A percentile compares a stretch with the other conserved stretches of the same genome.
Conservation (phyloP, 1,284 basidiomycete species). For the Moesziomyces parantarcticus region DNA sequence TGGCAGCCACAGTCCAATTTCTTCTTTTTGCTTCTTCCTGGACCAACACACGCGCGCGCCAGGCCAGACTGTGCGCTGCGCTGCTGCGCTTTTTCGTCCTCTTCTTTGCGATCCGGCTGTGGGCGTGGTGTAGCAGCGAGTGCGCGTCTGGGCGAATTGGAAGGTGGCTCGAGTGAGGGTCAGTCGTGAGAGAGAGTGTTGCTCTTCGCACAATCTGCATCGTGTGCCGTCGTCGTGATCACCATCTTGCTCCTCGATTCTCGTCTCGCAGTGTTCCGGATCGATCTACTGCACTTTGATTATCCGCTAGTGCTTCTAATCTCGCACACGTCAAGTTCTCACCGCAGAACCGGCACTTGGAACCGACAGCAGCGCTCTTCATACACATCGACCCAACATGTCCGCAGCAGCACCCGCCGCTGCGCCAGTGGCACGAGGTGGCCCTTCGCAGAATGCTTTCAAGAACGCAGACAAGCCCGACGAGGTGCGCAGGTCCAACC, state of each 20-base stretch:
- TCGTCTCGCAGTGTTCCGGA: too few relatives aligned
- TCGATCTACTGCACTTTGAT: too few relatives aligned
- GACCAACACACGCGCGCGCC: not conserved
- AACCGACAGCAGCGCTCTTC: not conserved
- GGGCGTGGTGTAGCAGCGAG: too few relatives aligned
- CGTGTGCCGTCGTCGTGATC: too few relatives aligned
- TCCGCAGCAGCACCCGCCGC: slow-evolving; percentile 46
- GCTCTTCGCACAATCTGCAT: too few relatives aligned
- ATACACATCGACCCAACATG: slow-evolving; percentile 12
- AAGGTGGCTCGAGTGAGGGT: not conserved
- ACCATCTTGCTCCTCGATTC: too few relatives aligned
- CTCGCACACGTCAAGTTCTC: not conserved
- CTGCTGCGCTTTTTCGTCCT: not conserved
- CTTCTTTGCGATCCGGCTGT: too few relatives aligned
- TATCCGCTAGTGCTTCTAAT: not conserved
- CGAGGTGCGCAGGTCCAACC: slow-evolving; percentile 66
- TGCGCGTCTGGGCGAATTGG: not conserved
- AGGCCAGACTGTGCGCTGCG: not conserved
- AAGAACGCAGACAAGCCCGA: slow-evolving; percentile 68
- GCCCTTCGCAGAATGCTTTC: slow-evolving; percentile 58
- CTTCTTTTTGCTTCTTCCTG: slow-evolving; percentile 1
- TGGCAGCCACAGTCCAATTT: not conserved
- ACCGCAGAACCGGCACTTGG: not conserved
- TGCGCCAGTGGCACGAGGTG: slow-evolving; percentile 30
- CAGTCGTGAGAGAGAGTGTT: too few relatives aligned